These are phyloP conservation scores for Acidiella bohemica DNA, from an alignment of 495 filamentous ascomycete genomes.

Conservation along the genomic window DNA sequence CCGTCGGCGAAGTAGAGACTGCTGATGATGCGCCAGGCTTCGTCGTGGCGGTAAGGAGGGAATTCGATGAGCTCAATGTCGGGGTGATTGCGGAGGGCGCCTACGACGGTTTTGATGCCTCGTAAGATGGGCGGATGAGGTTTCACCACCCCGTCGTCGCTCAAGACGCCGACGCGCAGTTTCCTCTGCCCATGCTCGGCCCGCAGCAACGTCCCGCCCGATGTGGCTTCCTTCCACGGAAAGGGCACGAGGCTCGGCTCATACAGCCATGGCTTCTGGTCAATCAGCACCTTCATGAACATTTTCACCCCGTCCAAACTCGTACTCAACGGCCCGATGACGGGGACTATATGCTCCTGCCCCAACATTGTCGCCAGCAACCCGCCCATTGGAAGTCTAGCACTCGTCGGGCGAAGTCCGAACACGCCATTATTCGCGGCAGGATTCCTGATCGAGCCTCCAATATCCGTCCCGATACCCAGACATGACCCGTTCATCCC, in stretches of 20 bases:
- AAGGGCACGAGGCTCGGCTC: constrained; percentile 17
- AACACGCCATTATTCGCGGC: constrained; percentile 52
- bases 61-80: constrained; percentile 51
- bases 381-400: constrained; percentile 43
- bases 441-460: constrained; percentile 52
- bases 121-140: constrained; percentile 58
- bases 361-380: constrained; percentile 37
- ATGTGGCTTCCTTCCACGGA: constrained; percentile 15
- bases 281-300: constrained; percentile 39
- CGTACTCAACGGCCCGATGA: constrained; percentile 49
- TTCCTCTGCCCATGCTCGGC: constrained; percentile 6
- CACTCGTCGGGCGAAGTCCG: constrained; percentile 48
- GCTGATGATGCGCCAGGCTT: constrained; percentile 12
- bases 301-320: constrained; percentile 49
- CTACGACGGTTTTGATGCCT: constrained; percentile 43
- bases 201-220: not conserved
- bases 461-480: constrained; percentile 59
- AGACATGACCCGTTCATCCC: constrained; percentile 44
- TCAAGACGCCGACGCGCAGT: constrained; percentile 54
- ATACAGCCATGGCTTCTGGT: constrained; percentile 13
- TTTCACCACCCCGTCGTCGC: constrained; percentile 55
- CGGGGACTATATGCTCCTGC: constrained; percentile 45
- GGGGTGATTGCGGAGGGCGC: constrained; percentile 36
- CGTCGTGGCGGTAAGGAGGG: constrained; percentile 37
- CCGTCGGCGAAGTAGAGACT: constrained; percentile 16